Percentiles rank a stretch among this genome's conserved stretches.
phyloP scores from a whole-genome alignment of 2,329 filamentous ascomycete species.

The Scleromitrula shiraiana region DNA sequence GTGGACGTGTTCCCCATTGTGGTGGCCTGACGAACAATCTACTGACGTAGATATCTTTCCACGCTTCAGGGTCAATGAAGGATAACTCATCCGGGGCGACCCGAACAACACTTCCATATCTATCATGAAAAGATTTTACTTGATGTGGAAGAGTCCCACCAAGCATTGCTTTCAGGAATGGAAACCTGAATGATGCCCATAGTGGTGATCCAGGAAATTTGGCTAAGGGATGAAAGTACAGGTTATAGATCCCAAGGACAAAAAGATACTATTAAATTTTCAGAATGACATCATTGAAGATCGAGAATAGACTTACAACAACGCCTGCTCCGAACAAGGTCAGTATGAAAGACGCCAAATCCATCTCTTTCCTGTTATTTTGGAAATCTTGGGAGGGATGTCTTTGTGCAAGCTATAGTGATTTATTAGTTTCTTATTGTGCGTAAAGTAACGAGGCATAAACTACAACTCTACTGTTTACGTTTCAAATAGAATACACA shows the following conservation, averaged over 20 bases:
- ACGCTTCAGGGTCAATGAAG: conserved; percentile 18
- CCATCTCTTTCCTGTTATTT: too few relatives aligned
- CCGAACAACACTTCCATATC: conserved; percentile 40
- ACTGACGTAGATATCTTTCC: not conserved
- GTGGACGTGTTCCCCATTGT: not conserved
- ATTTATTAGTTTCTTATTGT: too few relatives aligned
- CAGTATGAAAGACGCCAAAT: too few relatives aligned
- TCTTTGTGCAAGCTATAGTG: too few relatives aligned
- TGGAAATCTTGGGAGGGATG: too few relatives aligned
- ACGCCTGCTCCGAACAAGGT: too few relatives aligned
- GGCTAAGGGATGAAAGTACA: not conserved
- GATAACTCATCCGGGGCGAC: conserved; percentile 42
- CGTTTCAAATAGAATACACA: too few relatives aligned
- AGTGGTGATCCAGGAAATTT: not conserved
- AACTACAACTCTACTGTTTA: too few relatives aligned
- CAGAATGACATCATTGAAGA: too few relatives aligned
- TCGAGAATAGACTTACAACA: too few relatives aligned
- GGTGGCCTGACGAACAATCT: not conserved
- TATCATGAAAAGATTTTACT: conserved; percentile 30
- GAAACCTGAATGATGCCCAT: not conserved
- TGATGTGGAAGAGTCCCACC: not conserved
- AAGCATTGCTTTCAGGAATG: not conserved
- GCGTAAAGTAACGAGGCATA: too few relatives aligned
- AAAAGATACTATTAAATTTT: not conserved
- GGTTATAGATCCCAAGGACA: not conserved